Evolutionary conservation across 257 asterid species (phyloP).

Genomic region (Fraxinus excelsior): DNA sequence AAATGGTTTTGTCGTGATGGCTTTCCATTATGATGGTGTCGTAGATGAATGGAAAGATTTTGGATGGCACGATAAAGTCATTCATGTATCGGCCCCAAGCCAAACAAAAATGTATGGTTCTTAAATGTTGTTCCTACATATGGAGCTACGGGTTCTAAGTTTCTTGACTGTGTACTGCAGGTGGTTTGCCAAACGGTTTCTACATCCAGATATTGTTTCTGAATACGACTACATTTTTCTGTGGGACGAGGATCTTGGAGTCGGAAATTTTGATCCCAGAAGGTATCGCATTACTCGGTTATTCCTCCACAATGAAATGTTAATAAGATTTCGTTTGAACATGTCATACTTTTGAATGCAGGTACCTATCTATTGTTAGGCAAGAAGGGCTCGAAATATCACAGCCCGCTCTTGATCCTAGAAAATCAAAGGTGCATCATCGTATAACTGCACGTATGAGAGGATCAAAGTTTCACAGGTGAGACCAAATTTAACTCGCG

Average conservation of each 20-base stretch:
- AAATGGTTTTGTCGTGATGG: slow-evolving; percentile 63
- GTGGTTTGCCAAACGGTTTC: slow-evolving; percentile 97
- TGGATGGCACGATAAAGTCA: slow-evolving; percentile 59
- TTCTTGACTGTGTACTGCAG: slow-evolving; percentile 31
- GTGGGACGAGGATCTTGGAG: slow-evolving; percentile 96
- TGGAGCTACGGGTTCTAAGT: background rate
- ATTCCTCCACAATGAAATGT: background rate
- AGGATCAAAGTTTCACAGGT: slow-evolving; percentile 81
- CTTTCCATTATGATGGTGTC: slow-evolving; percentile 81
- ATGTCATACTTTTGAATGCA: slow-evolving; percentile 25
- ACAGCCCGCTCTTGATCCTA: slow-evolving; percentile 73
- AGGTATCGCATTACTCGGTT: slow-evolving; percentile 40
- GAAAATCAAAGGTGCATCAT: slow-evolving; percentile 70
- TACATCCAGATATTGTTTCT: slow-evolving; percentile 88
- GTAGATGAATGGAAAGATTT: slow-evolving; percentile 71
- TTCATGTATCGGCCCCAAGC: slow-evolving; percentile 72
- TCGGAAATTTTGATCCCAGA: slow-evolving; percentile 66
- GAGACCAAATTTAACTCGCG: slow-evolving; percentile 9
- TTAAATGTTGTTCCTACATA: background rate
- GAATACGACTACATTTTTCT: slow-evolving; percentile 78
- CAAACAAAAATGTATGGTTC: slow-evolving; percentile 76
- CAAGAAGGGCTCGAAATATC: slow-evolving; percentile 87
- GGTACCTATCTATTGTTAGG: slow-evolving; percentile 66
- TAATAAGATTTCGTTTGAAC: background rate
- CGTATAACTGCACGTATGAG: slow-evolving; percentile 61